Conservation (phyloP, 192 early-diverging fungal genomes). For the Backusella parvicylindrica region DNA sequence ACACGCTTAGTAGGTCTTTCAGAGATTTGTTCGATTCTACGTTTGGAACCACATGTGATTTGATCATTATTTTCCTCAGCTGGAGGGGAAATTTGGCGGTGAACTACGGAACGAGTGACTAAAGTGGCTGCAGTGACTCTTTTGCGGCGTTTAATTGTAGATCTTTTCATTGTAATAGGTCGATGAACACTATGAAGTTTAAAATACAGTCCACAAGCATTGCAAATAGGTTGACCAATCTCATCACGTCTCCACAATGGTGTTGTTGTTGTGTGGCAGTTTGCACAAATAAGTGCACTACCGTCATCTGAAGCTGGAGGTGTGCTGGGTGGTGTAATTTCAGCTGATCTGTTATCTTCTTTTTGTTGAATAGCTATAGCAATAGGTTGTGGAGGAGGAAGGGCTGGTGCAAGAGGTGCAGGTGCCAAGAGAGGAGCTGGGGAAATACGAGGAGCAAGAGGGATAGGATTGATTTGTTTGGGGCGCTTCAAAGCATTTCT, state of each 20-base stretch:
- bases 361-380: not conserved
- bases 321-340: constrained; percentile 2
- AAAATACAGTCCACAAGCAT: constrained; percentile 91
- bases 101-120: constrained; percentile 1
- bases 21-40: not conserved
- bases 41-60: not conserved
- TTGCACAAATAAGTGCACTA: constrained; percentile 47
- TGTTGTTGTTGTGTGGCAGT: constrained; percentile 66
- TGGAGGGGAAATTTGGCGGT: not conserved
- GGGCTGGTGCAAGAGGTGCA: not conserved
- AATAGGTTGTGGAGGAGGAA: not conserved
- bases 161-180: constrained; percentile 68
- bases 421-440: constrained; percentile 16
- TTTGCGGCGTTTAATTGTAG: constrained; percentile 65
- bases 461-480: not conserved
- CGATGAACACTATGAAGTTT: constrained; percentile 74
- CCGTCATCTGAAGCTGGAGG: not conserved
- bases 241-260: constrained; percentile 76
- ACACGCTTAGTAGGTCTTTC: constrained; percentile 1
- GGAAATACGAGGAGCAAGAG: constrained; percentile 10
- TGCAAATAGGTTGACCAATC: constrained; percentile 73
- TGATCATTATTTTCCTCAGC: not conserved
- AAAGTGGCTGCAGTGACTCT: constrained; percentile 26
- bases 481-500: constrained; percentile 34
- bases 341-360: not conserved